Evolutionary conservation across 2,329 filamentous ascomycete genomes (phyloP), one percentile per base, ranked within the genome.

Genomic region (Hortaea werneckii): DNA sequence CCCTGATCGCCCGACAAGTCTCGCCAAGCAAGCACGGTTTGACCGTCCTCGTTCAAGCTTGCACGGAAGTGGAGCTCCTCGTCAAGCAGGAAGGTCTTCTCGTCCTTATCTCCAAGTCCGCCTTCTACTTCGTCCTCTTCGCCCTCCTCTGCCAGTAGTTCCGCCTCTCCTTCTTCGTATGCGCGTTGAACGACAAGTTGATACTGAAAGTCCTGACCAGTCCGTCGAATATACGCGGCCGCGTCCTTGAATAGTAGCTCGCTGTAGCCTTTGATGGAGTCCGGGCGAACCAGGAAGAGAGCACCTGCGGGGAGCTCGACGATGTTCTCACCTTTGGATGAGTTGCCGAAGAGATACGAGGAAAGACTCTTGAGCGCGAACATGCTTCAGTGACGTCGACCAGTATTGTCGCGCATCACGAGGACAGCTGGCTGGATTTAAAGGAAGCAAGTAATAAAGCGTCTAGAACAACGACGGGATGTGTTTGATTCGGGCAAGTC

Each of bases 211-310:
- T 96, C 88, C 65, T 95, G 89, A 13, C 86, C 89, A 11, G 92
- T 96, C 53, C 87, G 82, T 54, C 94, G 84, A 61, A 98, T 94
- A 52, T 84, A 87, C 44, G 90, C 87, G 40, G 87, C 85, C 35
- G 88, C 85, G 80, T 98, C 92, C 67, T 92, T 95, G 76, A 95
- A 98, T 68, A 98, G 61, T 63, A 96, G 87, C 68, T 98, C 92
- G 1, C 90, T 95, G 66, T 95, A 96, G 54, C 92, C 92, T 67
- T 98, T 98, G 47, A 90, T 88, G 6, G 90, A 96, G 42, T 87
- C 79, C 8, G 92, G 92, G 58, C 92, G 86, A 58, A 98, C 92
- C 56, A 98, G 83, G 67, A 95, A 98, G 39, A 98, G 86, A 67
- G 96, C 89, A 63, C 92, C 92, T 67, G 96, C 88, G 11, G 89